phyloP scores from a whole-genome alignment of 1,139 yeast genomes.

The Kodamaea sp. region DNA sequence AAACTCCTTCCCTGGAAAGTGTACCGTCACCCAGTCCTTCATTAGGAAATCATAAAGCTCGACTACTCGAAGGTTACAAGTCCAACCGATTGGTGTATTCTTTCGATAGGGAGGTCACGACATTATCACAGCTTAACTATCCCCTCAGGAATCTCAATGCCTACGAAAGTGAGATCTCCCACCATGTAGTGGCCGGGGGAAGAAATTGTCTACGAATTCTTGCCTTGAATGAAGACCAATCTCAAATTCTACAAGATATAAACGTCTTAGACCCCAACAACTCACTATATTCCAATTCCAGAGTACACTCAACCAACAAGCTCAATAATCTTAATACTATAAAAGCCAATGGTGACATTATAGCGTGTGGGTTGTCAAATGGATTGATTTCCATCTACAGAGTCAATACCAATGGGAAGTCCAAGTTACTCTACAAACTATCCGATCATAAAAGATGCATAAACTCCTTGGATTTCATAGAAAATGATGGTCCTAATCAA shows the following conservation, averaged over 20 bases:
- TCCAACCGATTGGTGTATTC: slow-evolving; percentile 21
- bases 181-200: slow-evolving; percentile 58
- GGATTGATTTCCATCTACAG: slow-evolving; percentile 39
- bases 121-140: slow-evolving; percentile 39
- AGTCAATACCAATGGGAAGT: slow-evolving; percentile 36
- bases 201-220: slow-evolving; percentile 55
- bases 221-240: slow-evolving; percentile 43
- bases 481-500: slow-evolving; percentile 52
- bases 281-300: slow-evolving; percentile 48
- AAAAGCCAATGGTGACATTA: slow-evolving; percentile 33
- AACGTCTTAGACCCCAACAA: slow-evolving; percentile 44
- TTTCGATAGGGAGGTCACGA: slow-evolving; percentile 33
- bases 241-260: slow-evolving; percentile 38
- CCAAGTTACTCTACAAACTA: slow-evolving; percentile 46
- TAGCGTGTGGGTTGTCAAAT: slow-evolving; percentile 47
- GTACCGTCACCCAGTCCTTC: slow-evolving; percentile 15
- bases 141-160: slow-evolving; percentile 16
- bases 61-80: slow-evolving; percentile 7
- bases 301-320: slow-evolving; percentile 32
- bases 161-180: slow-evolving; percentile 15
- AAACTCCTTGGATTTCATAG: slow-evolving; percentile 70
- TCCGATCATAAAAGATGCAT: slow-evolving; percentile 80
- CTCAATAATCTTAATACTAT: slow-evolving; percentile 45
- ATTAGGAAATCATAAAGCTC: slow-evolving; percentile 11
- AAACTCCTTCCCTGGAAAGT: slow-evolving; percentile 12